Conservation (phyloP, 176 grass and related monocot species). For the Eleusine coracana region DNA sequence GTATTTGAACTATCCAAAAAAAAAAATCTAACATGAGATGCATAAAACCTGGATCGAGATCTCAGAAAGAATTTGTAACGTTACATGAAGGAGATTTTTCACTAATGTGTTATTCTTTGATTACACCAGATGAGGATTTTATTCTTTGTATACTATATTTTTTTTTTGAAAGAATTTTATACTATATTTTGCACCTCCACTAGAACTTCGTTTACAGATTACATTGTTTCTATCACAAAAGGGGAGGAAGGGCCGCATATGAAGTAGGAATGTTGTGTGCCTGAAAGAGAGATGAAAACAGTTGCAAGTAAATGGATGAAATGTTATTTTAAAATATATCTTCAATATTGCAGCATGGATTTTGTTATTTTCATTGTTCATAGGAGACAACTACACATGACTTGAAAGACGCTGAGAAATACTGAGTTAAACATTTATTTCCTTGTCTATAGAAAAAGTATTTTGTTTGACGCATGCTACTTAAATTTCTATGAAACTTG, state of each 20-base stretch:
- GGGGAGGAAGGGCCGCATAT: neutral
- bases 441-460: no score
- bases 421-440: no score
- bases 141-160: neutral
- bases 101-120: neutral
- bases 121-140: neutral
- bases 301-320: no score
- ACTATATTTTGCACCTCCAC: neutral
- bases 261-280: neutral
- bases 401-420: no score
- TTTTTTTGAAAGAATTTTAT: neutral
- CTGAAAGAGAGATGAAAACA: no score
- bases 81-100: neutral
- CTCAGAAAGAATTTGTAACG: neutral
- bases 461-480: neutral
- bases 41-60: neutral
- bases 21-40: neutral
- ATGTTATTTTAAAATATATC: no score
- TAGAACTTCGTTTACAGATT: neutral
- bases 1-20: neutral
- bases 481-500: neutral
- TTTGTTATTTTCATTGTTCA: no score
- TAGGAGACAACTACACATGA: no score
- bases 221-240: no score
- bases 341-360: no score